Base-by-base conservation (phyloP, 139 green algal genomes). In the Haematococcus sp. region DNA sequence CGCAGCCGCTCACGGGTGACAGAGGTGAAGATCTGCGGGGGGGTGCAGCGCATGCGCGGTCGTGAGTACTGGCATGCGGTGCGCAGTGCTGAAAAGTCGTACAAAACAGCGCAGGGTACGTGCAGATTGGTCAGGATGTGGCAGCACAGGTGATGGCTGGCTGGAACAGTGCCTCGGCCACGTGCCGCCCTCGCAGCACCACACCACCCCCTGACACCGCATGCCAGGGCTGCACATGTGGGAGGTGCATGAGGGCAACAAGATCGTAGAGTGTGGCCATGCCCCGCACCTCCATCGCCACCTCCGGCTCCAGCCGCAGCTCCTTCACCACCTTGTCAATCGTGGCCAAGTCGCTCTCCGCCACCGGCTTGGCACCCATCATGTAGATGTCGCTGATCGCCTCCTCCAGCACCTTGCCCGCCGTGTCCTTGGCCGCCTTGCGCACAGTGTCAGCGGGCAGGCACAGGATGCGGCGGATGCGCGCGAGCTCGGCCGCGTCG, bases 401-500 rank as follows among this genome's bases (percentile, higher is more conserved):
- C 69, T 88, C 80, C 74, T 84, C 77, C 32, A 87, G 68, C 66
- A 80, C 33, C 27, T 76, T 78, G 60, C 83, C 83, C 11, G 56
- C 63, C 4, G 77, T 84, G 22, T 78, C 74, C 20, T 46, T 54
- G 70, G 77, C 68, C 1, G 78, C 84, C 80, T 85, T 78, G 17
- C 66, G 59, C 1, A 70, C 76, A 15, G 76, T 66, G 9, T 85
- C 84, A 4, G 63, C 72, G 16, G 86, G 87, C 27, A 98, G 81
- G 85, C 94, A 98, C 76, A 98, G 87, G 69, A 98, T 86, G 68
- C 88, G 81, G 27, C 90, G 86, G 59, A 96, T 81, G 23, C 87
- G 79, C 66, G 83, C 66, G 71, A 98, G 83, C 34, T 91, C 88
- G 35, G 73, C 70, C 63, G 84, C 83, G 73, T 98, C 93, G 19